A percentile compares a stretch with the other conserved stretches of the same genome.
phyloP scores from a whole-genome alignment of 495 filamentous ascomycete genomes.

The Aspergillus nanangensis region DNA sequence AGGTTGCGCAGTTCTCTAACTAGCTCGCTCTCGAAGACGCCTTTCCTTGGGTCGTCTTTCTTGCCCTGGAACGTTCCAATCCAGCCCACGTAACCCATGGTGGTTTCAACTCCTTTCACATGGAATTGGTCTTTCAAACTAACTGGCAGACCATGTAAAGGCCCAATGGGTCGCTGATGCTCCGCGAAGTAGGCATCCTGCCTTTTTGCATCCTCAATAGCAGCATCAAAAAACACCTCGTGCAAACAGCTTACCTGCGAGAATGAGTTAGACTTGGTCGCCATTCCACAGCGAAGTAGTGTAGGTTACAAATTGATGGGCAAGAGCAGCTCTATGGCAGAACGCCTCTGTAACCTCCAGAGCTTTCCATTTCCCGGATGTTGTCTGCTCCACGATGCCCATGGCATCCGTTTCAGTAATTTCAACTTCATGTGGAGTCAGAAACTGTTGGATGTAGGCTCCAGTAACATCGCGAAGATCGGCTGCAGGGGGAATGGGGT shows the following conservation, averaged over 20 bases:
- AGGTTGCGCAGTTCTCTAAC: conserved; percentile 48
- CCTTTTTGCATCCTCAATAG: conserved; percentile 51
- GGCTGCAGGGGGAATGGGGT: conserved; percentile 39
- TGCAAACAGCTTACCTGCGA: conserved; percentile 53
- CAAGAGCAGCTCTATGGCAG: conserved; percentile 52
- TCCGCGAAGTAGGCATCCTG: conserved; percentile 54
- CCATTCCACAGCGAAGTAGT: not conserved
- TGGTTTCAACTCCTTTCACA: conserved; percentile 59
- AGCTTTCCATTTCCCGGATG: conserved; percentile 40
- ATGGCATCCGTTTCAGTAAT: conserved; percentile 53
- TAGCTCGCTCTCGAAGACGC: conserved; percentile 43
- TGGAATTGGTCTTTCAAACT: conserved; percentile 72
- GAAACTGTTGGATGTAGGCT: conserved; percentile 51
- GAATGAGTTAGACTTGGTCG: not conserved
- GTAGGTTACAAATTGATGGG: conserved; percentile 48
- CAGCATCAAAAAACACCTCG: conserved; percentile 60
- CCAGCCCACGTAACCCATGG: conserved; percentile 57
- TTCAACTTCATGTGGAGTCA: conserved; percentile 49
- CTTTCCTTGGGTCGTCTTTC: conserved; percentile 32
- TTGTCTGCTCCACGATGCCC: conserved; percentile 44
- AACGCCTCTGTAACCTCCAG: conserved; percentile 52
- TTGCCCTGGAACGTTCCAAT: conserved; percentile 50
- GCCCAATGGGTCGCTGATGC: conserved; percentile 46
- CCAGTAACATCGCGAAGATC: conserved; percentile 62
- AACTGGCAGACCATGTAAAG: conserved; percentile 62